Evolutionary conservation across 768 basidiomycete species (phyloP), one percentile per base, ranked within the genome.

Genomic region (Hortiboletus flavorubellus): DNA sequence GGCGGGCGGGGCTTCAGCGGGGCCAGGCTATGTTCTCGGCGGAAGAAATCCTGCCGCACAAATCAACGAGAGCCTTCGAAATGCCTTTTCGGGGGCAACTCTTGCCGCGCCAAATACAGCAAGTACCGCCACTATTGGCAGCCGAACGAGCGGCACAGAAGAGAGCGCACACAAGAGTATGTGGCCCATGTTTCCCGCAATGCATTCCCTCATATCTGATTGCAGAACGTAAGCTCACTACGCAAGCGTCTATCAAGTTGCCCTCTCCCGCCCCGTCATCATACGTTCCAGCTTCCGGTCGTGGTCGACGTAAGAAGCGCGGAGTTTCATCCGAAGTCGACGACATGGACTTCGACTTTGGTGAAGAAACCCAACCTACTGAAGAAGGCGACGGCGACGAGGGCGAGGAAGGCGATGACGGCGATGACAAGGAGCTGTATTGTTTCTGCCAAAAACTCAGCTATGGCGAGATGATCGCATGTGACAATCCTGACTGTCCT

Each of bases 381-480:
- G 71, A 71, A 53, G 69, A 71, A 53, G 71, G 59, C 4, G 69
- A 71, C 44, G 70, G 63, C 23, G 70, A 72, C 21, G 70, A 69
- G 52, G 73, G 58, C 1, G 77, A 77, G 30, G 80, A 73, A 40
- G 75, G 71, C 15, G 82, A 78, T n/a, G 80, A 78, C 48, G 78
- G 72, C 2, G 82, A 82, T 61, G 82, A 86, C 68, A 78, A 83
- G 64, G 74, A 75, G 50, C 59, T 83, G 5, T 86, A 86, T 56
- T 86, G 85, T 68, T 78, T 78, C 70, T 86, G 85, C 67, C 80
- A 79, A 60, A 80, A 82, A 64, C 75, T 79, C 59, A 82, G 80
- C 46, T 85, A 83, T 60, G 85, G 85, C 46, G 84, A 82, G 72
- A 85, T 85, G 84, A 82, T 85, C 55, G 84, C 77, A 37, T 85